Evolutionary conservation across 2,329 filamentous ascomycete genomes (phyloP).

Genomic region (Juglanconis oblonga): DNA sequence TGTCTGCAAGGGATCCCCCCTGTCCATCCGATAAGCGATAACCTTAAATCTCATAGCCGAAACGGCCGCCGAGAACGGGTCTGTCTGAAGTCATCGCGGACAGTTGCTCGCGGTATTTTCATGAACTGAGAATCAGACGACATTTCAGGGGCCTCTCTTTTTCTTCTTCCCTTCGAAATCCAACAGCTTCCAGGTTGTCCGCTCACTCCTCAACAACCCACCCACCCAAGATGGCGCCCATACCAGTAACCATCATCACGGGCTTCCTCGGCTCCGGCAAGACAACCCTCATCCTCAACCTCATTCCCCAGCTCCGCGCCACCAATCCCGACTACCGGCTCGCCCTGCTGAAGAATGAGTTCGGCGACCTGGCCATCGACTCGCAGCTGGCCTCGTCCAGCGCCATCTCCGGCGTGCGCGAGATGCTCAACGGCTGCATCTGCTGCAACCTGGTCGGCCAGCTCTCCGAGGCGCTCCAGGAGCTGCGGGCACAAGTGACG

Average conservation of each 20-base stretch:
- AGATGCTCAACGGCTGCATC: slow-evolving; percentile 95
- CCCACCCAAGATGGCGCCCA: slow-evolving; percentile 55
- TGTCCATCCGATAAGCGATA: slow-evolving; percentile 12
- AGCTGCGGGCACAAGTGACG: slow-evolving; percentile 56
- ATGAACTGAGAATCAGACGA: slow-evolving; percentile 14
- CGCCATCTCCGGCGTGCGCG: slow-evolving; percentile 84
- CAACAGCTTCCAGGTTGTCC: neutral
- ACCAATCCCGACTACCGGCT: slow-evolving; percentile 74
- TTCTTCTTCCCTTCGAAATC: neutral
- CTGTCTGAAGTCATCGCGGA: neutral
- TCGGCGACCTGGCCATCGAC: slow-evolving; percentile 91
- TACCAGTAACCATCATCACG: slow-evolving; percentile 91
- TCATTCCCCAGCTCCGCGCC: slow-evolving; percentile 84
- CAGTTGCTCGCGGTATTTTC: slow-evolving; percentile 13
- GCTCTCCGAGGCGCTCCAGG: slow-evolving; percentile 73
- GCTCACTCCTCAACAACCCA: neutral
- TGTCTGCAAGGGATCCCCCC: neutral
- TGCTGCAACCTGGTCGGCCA: slow-evolving; percentile 98
- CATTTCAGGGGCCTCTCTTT: neutral
- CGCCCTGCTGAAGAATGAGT: slow-evolving; percentile 96
- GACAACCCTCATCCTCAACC: slow-evolving; percentile 91
- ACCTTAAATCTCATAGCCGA: slow-evolving; percentile 19
- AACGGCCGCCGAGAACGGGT: slow-evolving; percentile 18
- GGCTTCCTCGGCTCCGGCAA: slow-evolving; percentile 96
- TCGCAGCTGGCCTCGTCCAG: slow-evolving; percentile 81